Conservation (phyloP, 2,329 filamentous ascomycete species). For the Colletotrichum endophyticum region DNA sequence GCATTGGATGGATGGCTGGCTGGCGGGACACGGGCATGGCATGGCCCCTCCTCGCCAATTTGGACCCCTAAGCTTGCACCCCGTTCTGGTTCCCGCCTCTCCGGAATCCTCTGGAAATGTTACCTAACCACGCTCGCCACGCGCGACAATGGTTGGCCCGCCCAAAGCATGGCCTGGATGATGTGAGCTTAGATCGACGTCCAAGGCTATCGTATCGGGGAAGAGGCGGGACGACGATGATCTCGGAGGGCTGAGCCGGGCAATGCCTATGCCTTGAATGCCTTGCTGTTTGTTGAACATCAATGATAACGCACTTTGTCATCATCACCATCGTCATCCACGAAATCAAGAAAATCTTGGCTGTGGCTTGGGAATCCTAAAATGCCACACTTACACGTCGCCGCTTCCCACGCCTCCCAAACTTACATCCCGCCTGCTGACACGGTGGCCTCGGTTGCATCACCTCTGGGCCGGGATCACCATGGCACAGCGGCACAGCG, state of each 20-base stretch:
- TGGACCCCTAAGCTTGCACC: neutral
- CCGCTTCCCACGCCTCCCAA: neutral
- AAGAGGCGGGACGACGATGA: neutral
- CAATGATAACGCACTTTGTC: neutral
- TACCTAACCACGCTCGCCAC: neutral
- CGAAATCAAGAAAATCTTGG: neutral
- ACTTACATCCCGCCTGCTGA: neutral
- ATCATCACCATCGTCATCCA: neutral
- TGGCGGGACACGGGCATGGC: neutral
- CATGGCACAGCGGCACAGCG: neutral
- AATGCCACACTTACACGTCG: neutral
- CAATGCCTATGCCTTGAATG: neutral
- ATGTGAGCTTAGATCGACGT: slow-evolving; percentile 2
- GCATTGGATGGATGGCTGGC: neutral
- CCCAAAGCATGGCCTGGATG: neutral
- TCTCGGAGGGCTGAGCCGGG: slow-evolving; percentile 1
- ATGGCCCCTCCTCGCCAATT: neutral
- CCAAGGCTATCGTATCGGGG: neutral
- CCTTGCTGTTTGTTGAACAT: neutral
- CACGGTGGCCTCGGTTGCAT: slow-evolving; percentile 17
- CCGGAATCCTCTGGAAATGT: neutral
- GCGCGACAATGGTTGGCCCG: neutral
- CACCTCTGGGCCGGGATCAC: neutral
- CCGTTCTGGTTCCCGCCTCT: neutral
- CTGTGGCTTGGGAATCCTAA: slow-evolving; percentile 7